These are phyloP conservation scores for Tremellales sp. DNA, from an alignment of 1,284 basidiomycete genomes.

Conservation along the genomic window DNA sequence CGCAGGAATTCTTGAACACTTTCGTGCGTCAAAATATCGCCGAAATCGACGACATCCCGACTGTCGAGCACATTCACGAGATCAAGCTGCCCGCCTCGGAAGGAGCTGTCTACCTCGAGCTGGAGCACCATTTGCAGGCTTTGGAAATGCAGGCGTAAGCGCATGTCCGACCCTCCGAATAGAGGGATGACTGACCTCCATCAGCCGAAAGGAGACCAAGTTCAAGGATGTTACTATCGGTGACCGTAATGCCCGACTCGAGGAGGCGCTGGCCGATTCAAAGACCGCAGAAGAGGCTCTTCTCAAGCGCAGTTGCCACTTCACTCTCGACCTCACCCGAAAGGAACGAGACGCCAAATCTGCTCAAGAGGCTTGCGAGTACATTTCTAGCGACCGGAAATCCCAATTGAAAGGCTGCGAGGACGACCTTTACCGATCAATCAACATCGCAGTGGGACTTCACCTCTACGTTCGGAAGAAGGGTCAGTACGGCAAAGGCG, in stretches of 20 bases:
- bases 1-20: conserved; percentile 75
- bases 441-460: conserved; percentile 61
- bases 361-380: conserved; percentile 84
- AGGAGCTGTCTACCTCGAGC: conserved; percentile 87
- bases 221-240: conserved; percentile 52
- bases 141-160: conserved; percentile 46
- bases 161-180: neutral
- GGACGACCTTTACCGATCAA: conserved; percentile 62
- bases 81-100: conserved; percentile 85
- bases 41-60: conserved; percentile 93
- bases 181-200: conserved; percentile 2
- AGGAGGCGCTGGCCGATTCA: conserved; percentile 82
- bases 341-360: conserved; percentile 52
- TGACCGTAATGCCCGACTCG: conserved; percentile 82
- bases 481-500: conserved; percentile 17
- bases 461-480: conserved; percentile 36
- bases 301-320: conserved; percentile 88
- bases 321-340: conserved; percentile 65
- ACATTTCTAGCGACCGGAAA: conserved; percentile 77
- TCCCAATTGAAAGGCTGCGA: conserved; percentile 76
- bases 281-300: conserved; percentile 86
- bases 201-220: conserved; percentile 73
- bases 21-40: conserved; percentile 93
- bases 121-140: conserved; percentile 83
- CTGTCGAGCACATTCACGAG: conserved; percentile 62